A percentile compares a stretch with the other conserved stretches of the same genome.
Conservation (phyloP, 495 filamentous ascomycete species). For the Podospora pseudocomata region DNA sequence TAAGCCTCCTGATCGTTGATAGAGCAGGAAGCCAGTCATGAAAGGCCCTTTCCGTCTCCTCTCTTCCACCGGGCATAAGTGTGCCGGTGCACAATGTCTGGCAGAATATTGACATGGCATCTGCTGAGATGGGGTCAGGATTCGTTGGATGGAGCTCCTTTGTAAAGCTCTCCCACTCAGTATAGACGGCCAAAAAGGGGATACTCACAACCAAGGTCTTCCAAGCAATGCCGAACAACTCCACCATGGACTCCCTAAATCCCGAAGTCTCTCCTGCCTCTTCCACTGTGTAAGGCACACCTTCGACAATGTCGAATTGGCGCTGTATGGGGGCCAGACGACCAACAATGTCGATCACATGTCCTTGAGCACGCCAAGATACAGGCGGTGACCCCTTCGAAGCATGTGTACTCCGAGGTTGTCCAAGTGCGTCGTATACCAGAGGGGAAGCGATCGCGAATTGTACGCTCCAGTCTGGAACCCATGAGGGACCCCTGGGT, state of each 20-base stretch:
- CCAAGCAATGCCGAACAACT: neutral
- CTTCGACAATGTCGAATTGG: slow-evolving; percentile 1
- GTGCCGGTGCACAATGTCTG: slow-evolving; percentile 15
- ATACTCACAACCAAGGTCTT: neutral
- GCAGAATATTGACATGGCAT: slow-evolving; percentile 9
- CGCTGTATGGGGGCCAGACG: neutral
- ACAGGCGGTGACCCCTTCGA: slow-evolving; percentile 1
- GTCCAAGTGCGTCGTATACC: slow-evolving; percentile 6
- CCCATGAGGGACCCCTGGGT: slow-evolving; percentile 14
- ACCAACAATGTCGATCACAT: slow-evolving; percentile 9
- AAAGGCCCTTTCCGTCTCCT: slow-evolving; percentile 5
- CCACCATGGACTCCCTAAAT: neutral
- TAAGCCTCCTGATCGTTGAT: slow-evolving; percentile 10
- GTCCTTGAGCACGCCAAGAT: slow-evolving; percentile 12
- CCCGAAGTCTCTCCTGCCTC: neutral
- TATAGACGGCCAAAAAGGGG: neutral
- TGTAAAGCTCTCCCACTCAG: slow-evolving; percentile 13
- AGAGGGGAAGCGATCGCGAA: slow-evolving; percentile 3
- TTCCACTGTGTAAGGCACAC: neutral
- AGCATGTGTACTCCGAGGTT: slow-evolving; percentile 11
- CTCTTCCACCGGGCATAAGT: slow-evolving; percentile 8
- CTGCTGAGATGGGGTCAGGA: neutral
- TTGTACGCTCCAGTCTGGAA: slow-evolving; percentile 10
- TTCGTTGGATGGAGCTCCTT: slow-evolving; percentile 14
- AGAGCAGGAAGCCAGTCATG: slow-evolving; percentile 5